A percentile compares a stretch with the other conserved stretches of the same genome.
Conservation (phyloP, 2,329 filamentous ascomycete genomes). For the Stachybotrys echinatus region DNA sequence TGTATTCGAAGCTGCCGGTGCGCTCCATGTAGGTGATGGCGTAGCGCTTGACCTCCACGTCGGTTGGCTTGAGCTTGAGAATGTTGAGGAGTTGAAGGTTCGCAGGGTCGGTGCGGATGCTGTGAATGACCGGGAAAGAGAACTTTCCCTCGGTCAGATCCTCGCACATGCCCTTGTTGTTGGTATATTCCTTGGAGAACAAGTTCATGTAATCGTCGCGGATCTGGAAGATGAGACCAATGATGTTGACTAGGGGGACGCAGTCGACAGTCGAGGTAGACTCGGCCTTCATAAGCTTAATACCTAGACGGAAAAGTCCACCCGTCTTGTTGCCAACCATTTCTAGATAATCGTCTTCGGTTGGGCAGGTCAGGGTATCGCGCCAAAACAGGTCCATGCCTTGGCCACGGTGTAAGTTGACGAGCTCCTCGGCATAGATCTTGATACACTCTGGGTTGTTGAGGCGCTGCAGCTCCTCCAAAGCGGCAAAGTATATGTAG, state of each 20-base stretch:
- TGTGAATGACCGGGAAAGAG: constrained; percentile 91
- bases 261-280: constrained; percentile 56
- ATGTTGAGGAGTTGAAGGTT: constrained; percentile 87
- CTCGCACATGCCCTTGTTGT: constrained; percentile 91
- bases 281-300: constrained; percentile 85
- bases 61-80: constrained; percentile 79
- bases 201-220: constrained; percentile 94
- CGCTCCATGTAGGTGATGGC: constrained; percentile 87
- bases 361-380: constrained; percentile 76
- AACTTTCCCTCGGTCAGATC: constrained; percentile 97
- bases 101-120: constrained; percentile 69
- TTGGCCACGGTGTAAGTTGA: constrained; percentile 81
- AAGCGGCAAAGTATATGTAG: constrained; percentile 79
- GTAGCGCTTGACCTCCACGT: constrained; percentile 86
- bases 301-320: constrained; percentile 75
- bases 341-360: constrained; percentile 86
- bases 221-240: constrained; percentile 86
- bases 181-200: constrained; percentile 64
- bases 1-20: constrained; percentile 87
- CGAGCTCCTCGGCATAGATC: constrained; percentile 76
- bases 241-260: constrained; percentile 76
- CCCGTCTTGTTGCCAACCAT: constrained; percentile 93
- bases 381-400: constrained; percentile 92
- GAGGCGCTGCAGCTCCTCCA: constrained; percentile 69
- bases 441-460: constrained; percentile 60